Percentiles rank a stretch among this genome's conserved stretches.
Evolutionary conservation across 106 monocot genomes (phyloP).

Genomic region (Alisma plantagoaquatica): DNA sequence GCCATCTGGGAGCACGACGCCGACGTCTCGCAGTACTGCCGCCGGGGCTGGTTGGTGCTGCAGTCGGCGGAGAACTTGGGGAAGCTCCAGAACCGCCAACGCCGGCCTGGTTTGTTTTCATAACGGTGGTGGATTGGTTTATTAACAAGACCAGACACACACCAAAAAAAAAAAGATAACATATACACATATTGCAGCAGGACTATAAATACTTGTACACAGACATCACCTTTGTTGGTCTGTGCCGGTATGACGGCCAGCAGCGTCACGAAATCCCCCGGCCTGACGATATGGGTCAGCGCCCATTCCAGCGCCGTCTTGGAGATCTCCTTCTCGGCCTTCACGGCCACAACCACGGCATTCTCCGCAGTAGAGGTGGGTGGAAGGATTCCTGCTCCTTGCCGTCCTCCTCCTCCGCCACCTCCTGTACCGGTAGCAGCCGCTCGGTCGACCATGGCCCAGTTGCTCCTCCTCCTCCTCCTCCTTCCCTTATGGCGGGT

Average conservation of each 20-base stretch:
- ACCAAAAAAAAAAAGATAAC: background rate
- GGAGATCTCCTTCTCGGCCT: conserved; percentile 40
- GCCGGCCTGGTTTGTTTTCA: conserved; percentile 6
- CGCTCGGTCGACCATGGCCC: too few species aligned
- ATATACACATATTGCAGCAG: background rate
- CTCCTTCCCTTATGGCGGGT: too few species aligned
- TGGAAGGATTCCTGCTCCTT: too few species aligned
- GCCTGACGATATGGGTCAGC: conserved; percentile 44
- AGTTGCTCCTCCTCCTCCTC: too few species aligned
- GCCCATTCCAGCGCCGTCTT: conserved; percentile 48
- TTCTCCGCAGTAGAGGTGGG: too few species aligned
- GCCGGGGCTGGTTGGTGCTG: background rate
- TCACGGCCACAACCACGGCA: conserved; percentile 54
- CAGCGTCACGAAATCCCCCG: conserved; percentile 39
- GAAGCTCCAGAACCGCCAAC: conserved; percentile 34
- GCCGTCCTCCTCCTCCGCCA: conserved; percentile 2
- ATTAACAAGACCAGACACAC: background rate
- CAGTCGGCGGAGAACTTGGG: conserved; percentile 22
- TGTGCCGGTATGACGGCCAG: conserved; percentile 27
- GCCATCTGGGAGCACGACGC: conserved; percentile 51
- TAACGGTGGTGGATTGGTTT: background rate
- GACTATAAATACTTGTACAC: too few species aligned
- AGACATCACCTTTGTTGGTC: conserved; percentile 13
- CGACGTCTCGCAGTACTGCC: conserved; percentile 16
- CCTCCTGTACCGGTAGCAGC: too few species aligned